A percentile compares a stretch with the other conserved stretches of the same genome.
Evolutionary conservation across 257 asterid species (phyloP).

Genomic region (Nicotiana obtusifolia): DNA sequence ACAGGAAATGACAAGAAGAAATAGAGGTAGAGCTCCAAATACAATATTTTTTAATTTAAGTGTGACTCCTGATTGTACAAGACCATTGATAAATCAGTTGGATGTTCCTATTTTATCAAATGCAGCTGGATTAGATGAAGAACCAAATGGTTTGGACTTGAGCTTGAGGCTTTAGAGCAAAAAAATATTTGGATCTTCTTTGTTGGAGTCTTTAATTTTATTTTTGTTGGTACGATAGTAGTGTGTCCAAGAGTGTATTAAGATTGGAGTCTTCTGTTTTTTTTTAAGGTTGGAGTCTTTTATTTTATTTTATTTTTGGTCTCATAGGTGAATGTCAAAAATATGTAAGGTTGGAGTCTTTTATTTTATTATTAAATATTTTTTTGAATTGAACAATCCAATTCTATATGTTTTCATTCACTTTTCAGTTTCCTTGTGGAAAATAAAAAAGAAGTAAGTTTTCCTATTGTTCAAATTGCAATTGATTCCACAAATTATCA

Average conservation of each 20-base stretch:
- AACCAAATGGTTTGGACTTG: not conserved
- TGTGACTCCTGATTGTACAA: not conserved
- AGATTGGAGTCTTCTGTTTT: not conserved
- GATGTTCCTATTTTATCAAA: not conserved
- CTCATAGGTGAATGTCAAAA: not conserved
- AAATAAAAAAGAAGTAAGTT: too few species aligned
- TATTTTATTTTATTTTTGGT: not conserved
- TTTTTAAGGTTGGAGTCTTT: too few species aligned
- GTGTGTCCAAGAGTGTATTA: not conserved
- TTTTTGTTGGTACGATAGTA: too few species aligned
- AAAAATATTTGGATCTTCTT: not conserved
- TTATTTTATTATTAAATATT: not conserved
- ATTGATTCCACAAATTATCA: too few species aligned
- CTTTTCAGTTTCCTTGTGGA: not conserved
- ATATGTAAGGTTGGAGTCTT: not conserved
- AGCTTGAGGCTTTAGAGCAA: not conserved
- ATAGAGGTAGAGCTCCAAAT: not conserved
- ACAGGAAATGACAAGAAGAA: not conserved
- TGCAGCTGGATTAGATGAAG: not conserved
- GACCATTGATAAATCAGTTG: not conserved
- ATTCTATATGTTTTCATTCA: not conserved
- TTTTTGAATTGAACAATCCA: not conserved
- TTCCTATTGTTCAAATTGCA: too few species aligned
- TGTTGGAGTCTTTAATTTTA: too few species aligned
- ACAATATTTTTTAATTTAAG: too few species aligned